phyloP scores from a whole-genome alignment of 345 rosid genomes.

The Eucalyptus fibrosa region DNA sequence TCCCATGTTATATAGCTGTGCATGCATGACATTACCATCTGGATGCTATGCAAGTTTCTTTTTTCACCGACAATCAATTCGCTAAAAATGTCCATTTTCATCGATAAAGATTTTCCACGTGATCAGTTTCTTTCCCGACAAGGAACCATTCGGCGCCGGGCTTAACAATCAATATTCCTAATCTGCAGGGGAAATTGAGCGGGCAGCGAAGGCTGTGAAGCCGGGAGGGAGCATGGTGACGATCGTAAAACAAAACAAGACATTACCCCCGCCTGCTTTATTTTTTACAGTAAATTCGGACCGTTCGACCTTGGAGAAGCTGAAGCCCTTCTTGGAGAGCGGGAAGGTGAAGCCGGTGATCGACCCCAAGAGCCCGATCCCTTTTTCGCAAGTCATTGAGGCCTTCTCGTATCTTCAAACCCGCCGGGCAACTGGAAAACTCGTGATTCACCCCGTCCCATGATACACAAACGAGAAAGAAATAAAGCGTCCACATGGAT shows the following conservation, averaged over 20 bases:
- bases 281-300: conserved; percentile 64
- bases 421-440: conserved; percentile 61
- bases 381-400: conserved; percentile 39
- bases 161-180: not conserved
- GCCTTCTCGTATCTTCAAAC: conserved; percentile 74
- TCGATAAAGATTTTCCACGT: not conserved
- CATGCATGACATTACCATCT: not conserved
- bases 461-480: not conserved
- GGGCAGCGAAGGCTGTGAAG: conserved; percentile 64
- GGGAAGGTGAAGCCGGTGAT: conserved; percentile 63
- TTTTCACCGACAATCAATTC: not conserved
- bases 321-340: conserved; percentile 67
- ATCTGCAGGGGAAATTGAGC: conserved; percentile 56
- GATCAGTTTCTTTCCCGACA: not conserved
- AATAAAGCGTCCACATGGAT: not conserved
- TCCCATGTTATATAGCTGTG: not conserved
- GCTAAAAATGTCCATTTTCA: not conserved
- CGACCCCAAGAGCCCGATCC: conserved; percentile 71
- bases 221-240: conserved; percentile 84
- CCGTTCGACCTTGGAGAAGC: conserved; percentile 53
- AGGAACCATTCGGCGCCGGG: not conserved
- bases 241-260: conserved; percentile 26
- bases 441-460: conserved; percentile 55
- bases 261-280: conserved; percentile 67
- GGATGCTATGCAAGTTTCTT: not conserved